Evolutionary conservation across 2,329 filamentous ascomycete species (phyloP).

Genomic region (Neopestalotiopsis sp.): DNA sequence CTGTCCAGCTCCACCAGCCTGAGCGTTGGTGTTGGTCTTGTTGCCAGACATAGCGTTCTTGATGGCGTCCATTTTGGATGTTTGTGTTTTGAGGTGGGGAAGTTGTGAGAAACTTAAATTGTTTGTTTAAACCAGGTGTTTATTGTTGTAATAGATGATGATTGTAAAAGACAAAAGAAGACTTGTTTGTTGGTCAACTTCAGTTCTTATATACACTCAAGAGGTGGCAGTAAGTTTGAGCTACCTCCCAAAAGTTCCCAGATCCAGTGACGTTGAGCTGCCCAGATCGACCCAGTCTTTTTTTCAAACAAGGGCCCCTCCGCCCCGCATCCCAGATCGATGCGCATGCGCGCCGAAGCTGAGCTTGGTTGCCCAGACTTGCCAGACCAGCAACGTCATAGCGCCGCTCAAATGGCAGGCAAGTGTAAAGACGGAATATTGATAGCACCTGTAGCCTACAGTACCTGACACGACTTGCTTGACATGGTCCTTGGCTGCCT

Average conservation of each 20-base stretch:
- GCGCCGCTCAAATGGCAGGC: not conserved
- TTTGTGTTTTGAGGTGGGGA: not conserved
- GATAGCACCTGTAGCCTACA: not conserved
- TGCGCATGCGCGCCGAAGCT: not conserved
- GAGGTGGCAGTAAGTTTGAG: not conserved
- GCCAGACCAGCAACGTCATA: not conserved
- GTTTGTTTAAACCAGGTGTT: too few relatives aligned
- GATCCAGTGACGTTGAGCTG: not conserved
- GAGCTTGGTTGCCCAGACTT: not conserved
- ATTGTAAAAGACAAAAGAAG: not conserved
- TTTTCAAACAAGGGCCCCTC: not conserved
- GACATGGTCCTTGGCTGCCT: not conserved
- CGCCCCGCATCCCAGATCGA: not conserved
- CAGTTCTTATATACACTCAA: not conserved
- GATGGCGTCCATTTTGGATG: constrained; percentile 32
- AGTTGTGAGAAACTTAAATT: not conserved
- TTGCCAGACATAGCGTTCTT: constrained; percentile 32
- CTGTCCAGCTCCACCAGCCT: constrained; percentile 23
- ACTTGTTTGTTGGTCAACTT: not conserved
- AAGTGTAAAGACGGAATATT: not conserved
- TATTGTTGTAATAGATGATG: not conserved
- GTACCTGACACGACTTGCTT: not conserved
- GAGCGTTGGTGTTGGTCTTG: constrained; percentile 17
- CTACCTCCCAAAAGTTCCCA: not conserved
- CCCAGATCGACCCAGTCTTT: not conserved